Evolutionary conservation across 129 eudicot species (phyloP).

Genomic region (Flaveria robusta): DNA sequence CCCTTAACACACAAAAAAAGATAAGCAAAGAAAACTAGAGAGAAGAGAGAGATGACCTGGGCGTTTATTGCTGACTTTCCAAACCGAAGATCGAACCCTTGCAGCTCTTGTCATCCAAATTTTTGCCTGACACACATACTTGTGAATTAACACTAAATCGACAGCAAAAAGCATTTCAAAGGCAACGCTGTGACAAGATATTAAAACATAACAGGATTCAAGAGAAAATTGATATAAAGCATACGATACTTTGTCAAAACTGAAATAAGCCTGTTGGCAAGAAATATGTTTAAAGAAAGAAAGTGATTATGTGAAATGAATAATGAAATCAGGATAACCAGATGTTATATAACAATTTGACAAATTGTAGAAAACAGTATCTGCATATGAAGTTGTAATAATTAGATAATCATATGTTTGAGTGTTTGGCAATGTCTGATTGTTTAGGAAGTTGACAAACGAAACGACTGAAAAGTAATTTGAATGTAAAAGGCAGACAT

Average conservation of each 20-base stretch:
- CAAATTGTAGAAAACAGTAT: too few species aligned
- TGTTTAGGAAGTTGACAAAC: background rate
- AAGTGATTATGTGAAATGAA: background rate
- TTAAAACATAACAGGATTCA: constrained; percentile 8
- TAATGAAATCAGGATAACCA: background rate
- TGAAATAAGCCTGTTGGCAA: background rate
- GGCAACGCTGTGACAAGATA: background rate
- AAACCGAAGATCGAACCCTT: constrained; percentile 76
- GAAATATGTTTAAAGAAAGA: background rate
- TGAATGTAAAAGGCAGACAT: background rate
- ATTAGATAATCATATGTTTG: background rate
- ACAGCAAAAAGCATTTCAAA: background rate
- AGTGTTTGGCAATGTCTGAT: background rate
- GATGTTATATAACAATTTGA: too few species aligned
- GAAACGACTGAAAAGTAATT: background rate
- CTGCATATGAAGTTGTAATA: background rate
- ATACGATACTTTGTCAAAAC: background rate
- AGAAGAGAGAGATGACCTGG: constrained; percentile 51
- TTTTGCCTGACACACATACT: constrained; percentile 49
- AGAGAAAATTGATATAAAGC: background rate
- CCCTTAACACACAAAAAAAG: background rate
- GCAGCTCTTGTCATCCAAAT: constrained; percentile 88
- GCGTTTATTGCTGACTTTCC: constrained; percentile 82
- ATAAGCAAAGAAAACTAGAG: background rate
- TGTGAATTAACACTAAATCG: constrained; percentile 4